Conservation (phyloP, 192 early-diverging fungal genomes). For the Rhizophagus sp. region DNA sequence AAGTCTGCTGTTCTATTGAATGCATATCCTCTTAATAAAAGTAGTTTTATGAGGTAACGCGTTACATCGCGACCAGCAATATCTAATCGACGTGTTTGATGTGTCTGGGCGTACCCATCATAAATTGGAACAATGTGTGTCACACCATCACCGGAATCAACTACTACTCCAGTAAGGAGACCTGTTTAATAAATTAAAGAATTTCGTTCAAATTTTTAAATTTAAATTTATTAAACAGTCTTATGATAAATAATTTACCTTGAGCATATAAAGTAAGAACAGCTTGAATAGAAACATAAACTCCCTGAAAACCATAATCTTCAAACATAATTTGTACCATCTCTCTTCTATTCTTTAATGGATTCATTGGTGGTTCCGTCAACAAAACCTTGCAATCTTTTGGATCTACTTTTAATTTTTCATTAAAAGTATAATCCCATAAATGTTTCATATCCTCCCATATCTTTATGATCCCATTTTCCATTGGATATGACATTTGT, state of each 20-base stretch:
- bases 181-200: constrained; percentile 40
- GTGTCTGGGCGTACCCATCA: constrained; percentile 89
- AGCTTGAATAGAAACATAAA: constrained; percentile 96
- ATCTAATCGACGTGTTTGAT: constrained; percentile 87
- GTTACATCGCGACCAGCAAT: constrained; percentile 97
- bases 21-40: constrained; percentile 91
- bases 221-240: neutral
- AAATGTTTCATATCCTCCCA: constrained; percentile 98
- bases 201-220: neutral
- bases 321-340: constrained; percentile 98
- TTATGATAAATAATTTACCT: constrained; percentile 52
- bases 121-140: constrained; percentile 99
- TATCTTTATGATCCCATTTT: constrained; percentile 96
- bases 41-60: constrained; percentile 93
- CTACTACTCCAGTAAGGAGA: constrained; percentile 92
- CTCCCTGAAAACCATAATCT: constrained; percentile 89
- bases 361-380: constrained; percentile 97
- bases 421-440: constrained; percentile 97
- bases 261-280: constrained; percentile 98
- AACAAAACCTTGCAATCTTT: constrained; percentile 90
- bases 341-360: constrained; percentile 84
- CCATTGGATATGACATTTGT: constrained; percentile 98
- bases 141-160: constrained; percentile 99
- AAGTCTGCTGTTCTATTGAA: constrained; percentile 99
- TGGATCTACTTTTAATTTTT: constrained; percentile 89